Percentiles rank a stretch among this genome's conserved stretches.
Conservation (phyloP, 805 yeast species). For the Phaffomyces opuntiae region DNA sequence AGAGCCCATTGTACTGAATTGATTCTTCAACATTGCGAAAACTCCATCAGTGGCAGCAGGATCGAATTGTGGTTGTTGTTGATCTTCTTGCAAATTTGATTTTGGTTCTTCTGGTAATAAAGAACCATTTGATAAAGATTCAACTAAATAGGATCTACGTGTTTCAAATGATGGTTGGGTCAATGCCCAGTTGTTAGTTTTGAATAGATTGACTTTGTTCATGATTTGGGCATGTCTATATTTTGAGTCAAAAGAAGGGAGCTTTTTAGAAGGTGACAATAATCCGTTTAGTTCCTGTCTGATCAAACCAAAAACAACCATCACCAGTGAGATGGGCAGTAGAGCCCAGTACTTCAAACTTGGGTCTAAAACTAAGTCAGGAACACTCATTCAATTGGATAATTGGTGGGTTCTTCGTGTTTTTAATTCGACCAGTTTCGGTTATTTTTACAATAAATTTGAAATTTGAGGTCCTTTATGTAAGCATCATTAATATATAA, state of each 20-base stretch:
- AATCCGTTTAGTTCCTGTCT: constrained; percentile 62
- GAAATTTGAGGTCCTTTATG: too few relatives aligned
- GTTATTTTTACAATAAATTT: too few relatives aligned
- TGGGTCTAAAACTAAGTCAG: constrained; percentile 70
- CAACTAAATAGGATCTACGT: constrained; percentile 43
- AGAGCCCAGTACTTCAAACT: constrained; percentile 83
- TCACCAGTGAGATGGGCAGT: constrained; percentile 80
- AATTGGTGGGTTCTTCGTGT: too few relatives aligned
- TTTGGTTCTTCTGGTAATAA: constrained; percentile 41
- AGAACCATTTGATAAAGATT: constrained; percentile 43
- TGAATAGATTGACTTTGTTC: constrained; percentile 49
- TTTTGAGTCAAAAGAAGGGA: constrained; percentile 38
- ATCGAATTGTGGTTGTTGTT: constrained; percentile 67
- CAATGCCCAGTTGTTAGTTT: constrained; percentile 46
- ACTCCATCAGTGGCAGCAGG: constrained; percentile 66
- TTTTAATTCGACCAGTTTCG: too few relatives aligned
- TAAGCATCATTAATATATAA: too few relatives aligned
- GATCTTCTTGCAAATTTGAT: constrained; percentile 34
- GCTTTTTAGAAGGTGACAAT: constrained; percentile 48
- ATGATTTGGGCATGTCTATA: constrained; percentile 61
- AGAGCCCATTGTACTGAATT: constrained; percentile 78
- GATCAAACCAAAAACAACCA: constrained; percentile 80
- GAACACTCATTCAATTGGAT: constrained; percentile 22
- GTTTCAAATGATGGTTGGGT: constrained; percentile 43
- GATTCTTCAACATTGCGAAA: constrained; percentile 72